Evolutionary conservation across 2,329 filamentous ascomycete genomes (phyloP), one percentile per base, ranked within the genome.

Genomic region (Tolypocladium tropicale): DNA sequence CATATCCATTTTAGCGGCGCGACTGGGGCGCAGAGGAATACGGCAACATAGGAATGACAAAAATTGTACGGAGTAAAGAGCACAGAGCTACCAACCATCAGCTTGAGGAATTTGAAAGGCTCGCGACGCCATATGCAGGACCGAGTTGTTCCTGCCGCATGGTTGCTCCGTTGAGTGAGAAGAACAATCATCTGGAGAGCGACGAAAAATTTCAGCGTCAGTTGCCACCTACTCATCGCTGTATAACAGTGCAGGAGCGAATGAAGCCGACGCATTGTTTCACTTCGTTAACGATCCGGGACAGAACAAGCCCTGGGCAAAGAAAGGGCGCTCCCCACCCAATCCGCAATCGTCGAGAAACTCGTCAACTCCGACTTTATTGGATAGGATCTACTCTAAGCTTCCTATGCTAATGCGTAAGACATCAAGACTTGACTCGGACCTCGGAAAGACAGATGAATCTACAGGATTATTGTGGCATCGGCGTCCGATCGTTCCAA

Each of bases 1-100:
- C n/a, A 60, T 58, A 52, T 69, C 62, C 61, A 70, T 65, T 46
- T 62, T 58, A 36, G 51, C 54, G 5, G 55, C 55, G 6, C 55
- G 55, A 12, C 23, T 16, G 2, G 28, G 11, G 21, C 2, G 34
- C 39, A 32, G 10, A 46, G 28, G 12, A 18, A 21, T 58, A 49
- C n/a, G 55, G 54, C 16, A 67, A 58, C 32, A 62, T 43, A 14
- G 59, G 59, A 21, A n/a, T n/a, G n/a, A n/a, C n/a, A n/a, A n/a
- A n/a, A n/a, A n/a, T n/a, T n/a, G n/a, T n/a, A n/a, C n/a, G n/a
- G n/a, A n/a, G 65, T 67, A 59, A 67, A 67, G 5, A 67, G 59
- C 37, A 39, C 37, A 4, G 37, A 39, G 18, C 37, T 39, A n/a
- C 18, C 37, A n/a, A 39, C 37, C 37, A 39, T 39, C 37, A 39